Evolutionary conservation across 768 basidiomycete species (phyloP).

Genomic region (Tubosaeta brunneosetosa): DNA sequence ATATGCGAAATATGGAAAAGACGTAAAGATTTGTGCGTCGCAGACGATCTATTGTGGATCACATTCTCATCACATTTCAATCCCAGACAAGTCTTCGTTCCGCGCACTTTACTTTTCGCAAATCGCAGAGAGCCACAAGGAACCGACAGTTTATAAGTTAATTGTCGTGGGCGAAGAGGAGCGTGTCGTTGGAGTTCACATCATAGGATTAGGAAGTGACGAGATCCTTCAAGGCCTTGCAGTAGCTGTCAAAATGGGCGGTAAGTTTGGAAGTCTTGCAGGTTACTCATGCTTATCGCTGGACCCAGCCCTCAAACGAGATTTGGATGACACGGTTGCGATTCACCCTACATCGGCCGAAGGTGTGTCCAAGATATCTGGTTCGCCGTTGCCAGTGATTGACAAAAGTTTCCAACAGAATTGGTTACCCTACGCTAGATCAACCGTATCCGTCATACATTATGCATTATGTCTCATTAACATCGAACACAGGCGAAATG

Average conservation of each 20-base stretch:
- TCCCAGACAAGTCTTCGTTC: conserved; percentile 72
- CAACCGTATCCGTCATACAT: not conserved
- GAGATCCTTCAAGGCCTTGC: conserved; percentile 95
- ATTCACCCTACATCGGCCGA: conserved; percentile 88
- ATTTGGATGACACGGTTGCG: conserved; percentile 85
- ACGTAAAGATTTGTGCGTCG: conserved; percentile 84
- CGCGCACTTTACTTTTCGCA: conserved; percentile 89
- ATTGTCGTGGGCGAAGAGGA: conserved; percentile 85
- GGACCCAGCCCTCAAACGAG: conserved; percentile 61
- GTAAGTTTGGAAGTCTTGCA: conserved; percentile 27
- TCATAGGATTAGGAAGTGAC: conserved; percentile 88
- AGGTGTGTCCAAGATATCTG: conserved; percentile 44
- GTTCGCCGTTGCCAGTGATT: conserved; percentile 7
- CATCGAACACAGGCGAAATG: not conserved
- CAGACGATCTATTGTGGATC: not conserved
- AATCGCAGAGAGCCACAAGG: conserved; percentile 85
- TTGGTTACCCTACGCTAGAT: conserved; percentile 51
- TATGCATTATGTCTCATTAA: not conserved
- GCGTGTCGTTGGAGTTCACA: conserved; percentile 93
- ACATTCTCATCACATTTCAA: not conserved
- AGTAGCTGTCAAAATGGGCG: conserved; percentile 97
- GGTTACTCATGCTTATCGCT: conserved; percentile 4
- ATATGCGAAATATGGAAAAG: conserved; percentile 78
- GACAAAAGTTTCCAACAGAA: conserved; percentile 34
- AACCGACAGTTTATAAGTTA: conserved; percentile 92